Conservation (phyloP, 805 yeast genomes). For the Saccharomyces mikatae region DNA sequence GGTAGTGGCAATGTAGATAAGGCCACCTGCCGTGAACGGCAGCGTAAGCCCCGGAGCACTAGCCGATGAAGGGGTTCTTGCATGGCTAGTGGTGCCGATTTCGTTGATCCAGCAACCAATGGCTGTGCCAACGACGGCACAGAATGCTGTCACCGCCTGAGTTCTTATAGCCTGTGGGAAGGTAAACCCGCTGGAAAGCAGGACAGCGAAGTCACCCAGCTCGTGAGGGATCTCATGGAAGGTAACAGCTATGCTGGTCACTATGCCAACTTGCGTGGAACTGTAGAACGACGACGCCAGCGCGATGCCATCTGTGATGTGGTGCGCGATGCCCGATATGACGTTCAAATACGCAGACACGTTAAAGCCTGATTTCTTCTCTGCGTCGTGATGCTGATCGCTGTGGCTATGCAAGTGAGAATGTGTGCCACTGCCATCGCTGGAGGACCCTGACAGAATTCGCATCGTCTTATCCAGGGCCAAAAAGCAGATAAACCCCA, state of each 20-base stretch:
- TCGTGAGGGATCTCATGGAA: slow-evolving; percentile 79
- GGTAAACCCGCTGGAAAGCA: slow-evolving; percentile 56
- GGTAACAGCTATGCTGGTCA: slow-evolving; percentile 62
- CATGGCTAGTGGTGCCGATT: slow-evolving; percentile 33
- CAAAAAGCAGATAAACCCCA: slow-evolving; percentile 55
- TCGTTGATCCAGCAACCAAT: slow-evolving; percentile 53
- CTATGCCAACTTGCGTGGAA: slow-evolving; percentile 51
- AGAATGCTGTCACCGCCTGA: slow-evolving; percentile 57
- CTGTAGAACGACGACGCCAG: slow-evolving; percentile 62
- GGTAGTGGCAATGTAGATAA: slow-evolving; percentile 62
- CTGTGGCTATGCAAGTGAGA: slow-evolving; percentile 40
- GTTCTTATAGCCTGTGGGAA: slow-evolving; percentile 59
- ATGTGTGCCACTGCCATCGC: slow-evolving; percentile 16
- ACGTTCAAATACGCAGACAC: slow-evolving; percentile 57
- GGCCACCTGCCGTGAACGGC: slow-evolving; percentile 73
- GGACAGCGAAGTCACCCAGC: slow-evolving; percentile 69
- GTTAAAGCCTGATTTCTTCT: slow-evolving; percentile 12
- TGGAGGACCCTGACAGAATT: slow-evolving; percentile 24
- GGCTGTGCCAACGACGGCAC: slow-evolving; percentile 58
- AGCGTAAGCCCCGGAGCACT: slow-evolving; percentile 39
- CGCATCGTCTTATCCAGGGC: slow-evolving; percentile 55
- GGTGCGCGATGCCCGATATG: slow-evolving; percentile 65
- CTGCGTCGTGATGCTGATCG: slow-evolving; percentile 1
- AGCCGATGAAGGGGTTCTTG: slow-evolving; percentile 3
- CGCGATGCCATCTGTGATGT: slow-evolving; percentile 71